Percentiles rank a stretch among this genome's conserved stretches.
These are phyloP conservation scores for Botryobasidium botryosum DNA, from an alignment of 768 basidiomycete genomes.

Conservation along the genomic window DNA sequence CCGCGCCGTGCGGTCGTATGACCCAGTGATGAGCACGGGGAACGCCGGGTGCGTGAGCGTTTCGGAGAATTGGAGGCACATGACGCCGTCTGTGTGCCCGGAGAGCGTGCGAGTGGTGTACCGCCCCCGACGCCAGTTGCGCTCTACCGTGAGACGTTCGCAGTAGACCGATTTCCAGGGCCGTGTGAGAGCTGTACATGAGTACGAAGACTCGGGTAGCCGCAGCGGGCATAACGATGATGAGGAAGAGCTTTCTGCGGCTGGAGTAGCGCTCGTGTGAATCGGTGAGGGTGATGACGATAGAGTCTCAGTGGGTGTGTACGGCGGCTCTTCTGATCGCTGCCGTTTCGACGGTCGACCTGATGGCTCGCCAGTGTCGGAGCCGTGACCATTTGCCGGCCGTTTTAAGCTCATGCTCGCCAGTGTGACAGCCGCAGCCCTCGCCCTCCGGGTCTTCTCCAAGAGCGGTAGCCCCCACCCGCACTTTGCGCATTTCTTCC, in stretches of 20 bases:
- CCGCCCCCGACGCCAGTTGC: conserved; percentile 92
- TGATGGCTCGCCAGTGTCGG: not conserved
- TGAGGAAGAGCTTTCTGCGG: not conserved
- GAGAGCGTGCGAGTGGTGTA: conserved; percentile 71
- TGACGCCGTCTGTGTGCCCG: conserved; percentile 90
- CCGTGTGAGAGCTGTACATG: conserved; percentile 34
- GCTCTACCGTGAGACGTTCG: conserved; percentile 88
- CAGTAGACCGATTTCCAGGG: conserved; percentile 99
- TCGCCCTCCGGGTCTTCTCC: conserved; percentile 42
- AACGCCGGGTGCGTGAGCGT: conserved; percentile 66
- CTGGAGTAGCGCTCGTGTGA: not conserved
- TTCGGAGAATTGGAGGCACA: conserved; percentile 93
- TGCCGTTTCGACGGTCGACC: conserved; percentile 36
- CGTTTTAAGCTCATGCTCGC: not conserved
- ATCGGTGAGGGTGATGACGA: too few species aligned
- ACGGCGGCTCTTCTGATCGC: conserved; percentile 19
- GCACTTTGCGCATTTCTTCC: conserved; percentile 89
- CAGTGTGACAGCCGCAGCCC: not conserved
- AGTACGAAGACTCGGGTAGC: not conserved
- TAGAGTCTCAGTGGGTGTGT: too few species aligned
- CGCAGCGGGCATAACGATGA: not conserved
- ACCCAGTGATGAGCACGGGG: conserved; percentile 92
- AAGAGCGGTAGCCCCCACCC: conserved; percentile 94
- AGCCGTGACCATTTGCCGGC: not conserved
- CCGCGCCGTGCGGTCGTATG: conserved; percentile 85